These are phyloP conservation scores for Taphrina deformans DNA, from an alignment of 1,139 yeast species.

Conservation along the genomic window DNA sequence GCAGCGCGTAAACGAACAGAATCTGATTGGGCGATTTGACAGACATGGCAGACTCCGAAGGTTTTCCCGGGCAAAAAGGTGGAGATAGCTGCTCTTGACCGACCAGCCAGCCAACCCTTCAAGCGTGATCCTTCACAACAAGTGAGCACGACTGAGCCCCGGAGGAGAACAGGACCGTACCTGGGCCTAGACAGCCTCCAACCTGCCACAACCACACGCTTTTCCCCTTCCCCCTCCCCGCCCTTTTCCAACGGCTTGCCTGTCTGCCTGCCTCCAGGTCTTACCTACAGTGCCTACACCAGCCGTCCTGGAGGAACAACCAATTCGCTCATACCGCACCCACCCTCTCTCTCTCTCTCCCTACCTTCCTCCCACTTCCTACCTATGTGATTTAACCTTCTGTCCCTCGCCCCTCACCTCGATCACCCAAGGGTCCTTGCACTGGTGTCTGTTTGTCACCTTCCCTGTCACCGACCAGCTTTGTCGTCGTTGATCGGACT, in stretches of 20 bases:
- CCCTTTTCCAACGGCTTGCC: background rate
- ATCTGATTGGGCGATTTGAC: background rate
- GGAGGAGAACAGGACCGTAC: too few relatives aligned
- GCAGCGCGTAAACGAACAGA: background rate
- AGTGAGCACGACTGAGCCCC: too few relatives aligned
- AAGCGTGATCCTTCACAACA: background rate
- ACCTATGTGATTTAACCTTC: background rate
- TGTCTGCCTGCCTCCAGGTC: background rate
- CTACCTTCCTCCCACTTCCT: background rate
- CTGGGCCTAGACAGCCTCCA: background rate
- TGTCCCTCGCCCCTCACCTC: background rate
- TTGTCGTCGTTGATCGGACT: too few relatives aligned
- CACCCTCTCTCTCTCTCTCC: background rate
- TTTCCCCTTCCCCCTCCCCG: background rate
- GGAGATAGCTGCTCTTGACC: too few relatives aligned
- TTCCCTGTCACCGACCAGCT: too few relatives aligned
- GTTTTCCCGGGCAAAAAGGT: background rate
- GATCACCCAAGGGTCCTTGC: too few relatives aligned
- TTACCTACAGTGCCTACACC: background rate
- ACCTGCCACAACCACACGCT: background rate
- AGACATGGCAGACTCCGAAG: background rate
- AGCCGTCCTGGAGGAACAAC: background rate
- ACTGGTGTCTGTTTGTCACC: too few relatives aligned
- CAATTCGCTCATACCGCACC: slow-evolving; percentile 8
- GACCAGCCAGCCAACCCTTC: background rate